A percentile compares a stretch with the other conserved stretches of the same genome.
These are phyloP conservation scores for Torulaspora globosa DNA, from an alignment of 1,139 yeast genomes.

Conservation along the genomic window DNA sequence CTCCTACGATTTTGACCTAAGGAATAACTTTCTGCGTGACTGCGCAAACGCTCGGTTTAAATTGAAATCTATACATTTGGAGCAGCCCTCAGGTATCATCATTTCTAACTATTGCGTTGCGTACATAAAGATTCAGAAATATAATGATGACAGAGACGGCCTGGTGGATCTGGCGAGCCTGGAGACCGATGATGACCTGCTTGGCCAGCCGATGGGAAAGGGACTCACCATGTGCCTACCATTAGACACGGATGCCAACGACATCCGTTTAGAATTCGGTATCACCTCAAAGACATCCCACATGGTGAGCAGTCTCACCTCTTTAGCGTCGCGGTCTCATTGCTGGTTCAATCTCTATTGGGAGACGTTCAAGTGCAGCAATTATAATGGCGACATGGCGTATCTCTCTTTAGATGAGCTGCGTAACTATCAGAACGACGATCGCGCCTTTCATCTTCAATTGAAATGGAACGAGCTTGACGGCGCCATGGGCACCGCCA, in stretches of 20 bases:
- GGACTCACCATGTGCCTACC: slow-evolving; percentile 13
- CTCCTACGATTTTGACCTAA: slow-evolving; percentile 16
- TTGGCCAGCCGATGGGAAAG: slow-evolving; percentile 7
- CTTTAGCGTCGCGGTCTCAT: slow-evolving; percentile 28
- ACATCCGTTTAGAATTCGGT: slow-evolving; percentile 28
- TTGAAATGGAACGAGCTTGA: slow-evolving; percentile 60
- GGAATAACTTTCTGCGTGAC: slow-evolving; percentile 14
- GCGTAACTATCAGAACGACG: slow-evolving; percentile 21
- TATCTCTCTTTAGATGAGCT: slow-evolving; percentile 13
- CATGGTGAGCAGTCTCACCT: slow-evolving; percentile 20
- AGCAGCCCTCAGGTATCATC: slow-evolving; percentile 21
- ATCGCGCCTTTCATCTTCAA: slow-evolving; percentile 19
- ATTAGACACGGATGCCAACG: slow-evolving; percentile 15
- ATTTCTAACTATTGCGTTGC: slow-evolving; percentile 18
- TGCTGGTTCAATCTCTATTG: slow-evolving; percentile 41
- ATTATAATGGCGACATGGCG: slow-evolving; percentile 2
- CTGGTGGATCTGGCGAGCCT: slow-evolving; percentile 17
- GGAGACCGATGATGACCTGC: slow-evolving; percentile 13
- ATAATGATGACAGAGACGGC: slow-evolving; percentile 20
- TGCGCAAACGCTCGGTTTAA: slow-evolving; percentile 16
- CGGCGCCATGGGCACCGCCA: slow-evolving; percentile 60
- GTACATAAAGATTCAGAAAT: slow-evolving; percentile 27
- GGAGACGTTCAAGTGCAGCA: slow-evolving; percentile 31
- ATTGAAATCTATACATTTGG: slow-evolving; percentile 19
- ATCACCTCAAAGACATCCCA: slow-evolving; percentile 18